Evolutionary conservation across 129 eudicot genomes (phyloP), one percentile per base, ranked within the genome.

Genomic region (Silybum marianum): DNA sequence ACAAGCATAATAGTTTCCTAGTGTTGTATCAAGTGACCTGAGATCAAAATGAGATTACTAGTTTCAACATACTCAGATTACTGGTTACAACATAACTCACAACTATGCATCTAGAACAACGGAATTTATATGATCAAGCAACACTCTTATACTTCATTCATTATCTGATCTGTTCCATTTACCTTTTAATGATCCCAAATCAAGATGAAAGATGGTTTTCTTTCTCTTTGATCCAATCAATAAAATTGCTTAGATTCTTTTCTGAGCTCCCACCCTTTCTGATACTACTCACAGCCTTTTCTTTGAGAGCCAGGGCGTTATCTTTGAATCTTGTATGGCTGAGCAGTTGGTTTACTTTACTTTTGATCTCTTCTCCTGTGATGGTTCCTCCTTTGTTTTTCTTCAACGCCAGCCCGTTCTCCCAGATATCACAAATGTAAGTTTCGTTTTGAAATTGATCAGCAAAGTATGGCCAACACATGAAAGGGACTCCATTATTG

Each of bases 391-490:
- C 78, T 13, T 82, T 83, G 46, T 89, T 85, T 6, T 79, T 67
- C 24, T 79, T 58, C 69, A 85, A 77, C 21, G 19, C 48, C 16
- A 85, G 8, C 0, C 93, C 93, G 32, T 80, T 83, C 76, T 69
- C 83, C 90, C 90, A 87, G 1, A 62, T 75, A 67, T 89, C 89
- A 69, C 85, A 85, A 7, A 89, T 69, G 28, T 85, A 89, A 46
- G 77, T 83, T 71, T 66, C 76, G 12, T 81, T 80, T 19, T 85
- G 84, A 77, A 87, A 66, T 18, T 88, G 91, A 67, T 90, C 94
- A 2, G 82, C 91, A 36, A 83, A 85, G 25, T 84, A 83, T 2
- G 94, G 91, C 96, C 96, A 89, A 21, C 96, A 91, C 60, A 91
- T 79, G 54, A 85, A 85, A 2, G 93, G 96, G 4, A 91, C 90